Base-by-base conservation (phyloP, 306 rosid species). In the Purshia tridentata region DNA sequence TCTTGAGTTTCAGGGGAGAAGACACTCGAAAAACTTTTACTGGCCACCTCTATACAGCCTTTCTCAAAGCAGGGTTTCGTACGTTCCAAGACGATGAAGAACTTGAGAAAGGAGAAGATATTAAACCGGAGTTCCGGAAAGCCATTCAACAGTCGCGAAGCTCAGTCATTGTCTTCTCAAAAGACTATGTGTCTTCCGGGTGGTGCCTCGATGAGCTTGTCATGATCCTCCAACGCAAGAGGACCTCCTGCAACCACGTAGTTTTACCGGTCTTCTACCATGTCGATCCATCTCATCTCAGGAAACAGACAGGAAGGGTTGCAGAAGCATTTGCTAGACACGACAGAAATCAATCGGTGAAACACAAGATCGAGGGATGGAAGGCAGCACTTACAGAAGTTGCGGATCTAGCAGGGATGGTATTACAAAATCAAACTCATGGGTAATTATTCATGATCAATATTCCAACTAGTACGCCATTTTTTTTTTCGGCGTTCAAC, bases 171-270 rank as follows among this genome's bases (percentile, higher is more conserved):
- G 72, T 67, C 19, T 67, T 67, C 4, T 67, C 72, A 3, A 49
- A 67, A 15, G 23, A 67, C 23, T 67, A 67, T 0, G 72, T 59
- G 1, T 23, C 44, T 50, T 67, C 72, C 1, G 2, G 4, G 1
- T 67, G 72, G 72, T 67, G 72, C 45, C 72, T 67, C 23, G 58
- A 67, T 20, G 72, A 67, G 46, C 72, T 67, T 48, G 42, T 37
- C 8, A 15, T 47, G 72, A 67, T 67, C 2, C 19, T 67, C 41
- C 15, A 29, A 15, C 58, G 9, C 20, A 48, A 51, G 23, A 49
- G 10, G 23, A 49, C 23, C 0, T 1, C 14, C 0, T 0, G 2
- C 29, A 2, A 23, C 5, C 72, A 67, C 0, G 13, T 49, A 51
- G 59, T 48, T 10, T 44, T 64, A 44, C 52, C 69, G 0, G 35